phyloP scores from a whole-genome alignment of 1,284 basidiomycete species.

The Apiotrichum mycotoxinovorans region DNA sequence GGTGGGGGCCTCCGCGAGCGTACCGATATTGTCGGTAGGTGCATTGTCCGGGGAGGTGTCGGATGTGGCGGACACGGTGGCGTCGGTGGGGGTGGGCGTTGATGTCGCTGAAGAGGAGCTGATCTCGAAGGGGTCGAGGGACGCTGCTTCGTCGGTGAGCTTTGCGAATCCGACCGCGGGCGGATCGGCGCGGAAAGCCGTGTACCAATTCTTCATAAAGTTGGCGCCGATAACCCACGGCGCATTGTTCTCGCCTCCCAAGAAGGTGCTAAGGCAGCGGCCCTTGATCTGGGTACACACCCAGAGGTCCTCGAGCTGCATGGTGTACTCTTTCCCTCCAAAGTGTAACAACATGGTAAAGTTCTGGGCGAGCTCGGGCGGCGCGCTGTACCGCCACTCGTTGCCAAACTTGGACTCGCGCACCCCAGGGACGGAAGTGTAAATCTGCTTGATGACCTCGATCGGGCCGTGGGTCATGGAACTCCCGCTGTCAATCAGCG shows the following conservation, averaged over 20 bases:
- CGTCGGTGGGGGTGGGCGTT: too few species aligned
- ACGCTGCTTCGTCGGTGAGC: conserved; percentile 17
- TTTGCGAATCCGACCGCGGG: conserved; percentile 52
- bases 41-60: too few species aligned
- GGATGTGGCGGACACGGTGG: too few species aligned
- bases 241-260: conserved; percentile 46
- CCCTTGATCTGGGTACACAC: not conserved
- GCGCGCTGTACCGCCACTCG: not conserved
- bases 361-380: not conserved
- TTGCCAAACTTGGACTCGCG: not conserved
- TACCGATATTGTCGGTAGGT: too few species aligned
- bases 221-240: conserved; percentile 89
- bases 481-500: conserved; percentile 66
- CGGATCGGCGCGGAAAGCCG: conserved; percentile 51
- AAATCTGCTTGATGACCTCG: conserved; percentile 62
- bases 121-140: too few species aligned
- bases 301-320: not conserved
- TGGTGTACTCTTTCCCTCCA: not conserved
- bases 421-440: conserved; percentile 69
- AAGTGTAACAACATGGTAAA: not conserved
- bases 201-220: conserved; percentile 70
- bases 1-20: too few species aligned
- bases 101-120: too few species aligned
- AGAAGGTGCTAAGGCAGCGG: not conserved
- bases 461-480: conserved; percentile 81